Base-by-base conservation (phyloP, 345 rosid species). In the Microthlaspi erraticum region DNA sequence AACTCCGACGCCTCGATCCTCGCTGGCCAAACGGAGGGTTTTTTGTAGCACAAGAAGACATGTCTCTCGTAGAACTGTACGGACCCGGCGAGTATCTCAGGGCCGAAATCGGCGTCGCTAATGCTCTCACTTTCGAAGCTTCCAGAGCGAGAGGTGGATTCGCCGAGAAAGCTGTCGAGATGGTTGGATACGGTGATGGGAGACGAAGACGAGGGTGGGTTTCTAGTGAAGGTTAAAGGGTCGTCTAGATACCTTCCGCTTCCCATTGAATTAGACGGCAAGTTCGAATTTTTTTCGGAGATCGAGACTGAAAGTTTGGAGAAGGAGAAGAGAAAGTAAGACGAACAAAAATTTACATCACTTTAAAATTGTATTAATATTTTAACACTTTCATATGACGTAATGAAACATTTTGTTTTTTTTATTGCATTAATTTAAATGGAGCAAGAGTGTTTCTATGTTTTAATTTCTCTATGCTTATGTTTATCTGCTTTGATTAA, bases 1-100 rank as follows among this genome's bases (percentile, higher is more conserved):
- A 93, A 93, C 88, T 93, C 98, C 0, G 98, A 88, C 11, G 98
- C 97, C 80, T 91, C 97, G 76, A 93, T 87, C 81, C 97, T 87
- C 0, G 90, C 85, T 0, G 97, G 96, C 98, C 97, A 93, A 16
- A 85, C 91, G 26, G 88, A 82, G 2, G 97, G 98, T 63, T 85
- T 89, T 83, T 93, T 89, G 78, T 93, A 93, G 72, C 98, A 93
- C 64, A 91, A 77, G 74, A 91, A 93, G 52, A 91, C 88, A 60
- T 93, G 98, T 16, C 97, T 88, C 74, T 85, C 66, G 78, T 89
- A 91, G 74, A 81, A 81, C 78, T 88, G 81, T 1, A 91, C 98
- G 74, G 90, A 81, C 16, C 96, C 94, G 10, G 72, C 81, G 58
- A 89, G 87, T 51, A 74, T 83, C 66, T 42, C 78, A 46, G 74